Base-by-base conservation (phyloP, 805 yeast genomes). In the Starmera dryadoides region DNA sequence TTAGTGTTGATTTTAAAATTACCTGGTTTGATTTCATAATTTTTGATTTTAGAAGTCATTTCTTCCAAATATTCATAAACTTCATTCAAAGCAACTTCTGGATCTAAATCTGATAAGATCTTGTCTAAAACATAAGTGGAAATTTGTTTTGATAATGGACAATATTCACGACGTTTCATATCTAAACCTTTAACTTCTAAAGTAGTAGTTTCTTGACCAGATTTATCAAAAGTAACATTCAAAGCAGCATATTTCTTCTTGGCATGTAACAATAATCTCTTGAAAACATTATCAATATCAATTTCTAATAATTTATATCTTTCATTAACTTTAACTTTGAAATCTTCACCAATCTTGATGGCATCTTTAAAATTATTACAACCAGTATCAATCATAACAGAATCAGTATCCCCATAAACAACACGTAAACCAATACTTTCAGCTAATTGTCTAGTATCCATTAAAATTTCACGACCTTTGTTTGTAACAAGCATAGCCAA, bases 221-320 rank as follows among this genome's bases (percentile, higher is more conserved):
- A 65, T 49, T 71, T 70, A 38, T 59, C 64, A 43, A 68, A 50
- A 1, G 73, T 59, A 23, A 75, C 76, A 52, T 79, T 83, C 66
- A 89, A 68, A 1, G 98, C 98, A 8, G 98, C 98, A 58, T 93
- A 93, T 64, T 93, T 93, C 76, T 93, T 93, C 68, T 93, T 93
- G n/a, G 96, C 86, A 58, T 87, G 95, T 37, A 93, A 66, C 40
- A 93, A 68, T 38, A 93, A 66, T 47, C 86, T 77, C 54, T 86
- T 83, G 66, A 87, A 93, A 1, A 88, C 88, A 54, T 91, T 88
- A 65, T 93, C 99, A 48, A 86, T 88, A 55, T 93, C 99, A 53
- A 93, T 87, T 56, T 93, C 99, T 53, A 93, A 69, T 46, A 86
- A 64, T 52, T 76, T 75, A 62, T 93, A 94, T 40, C 95, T 75